Conservation (phyloP, 441 rosid genomes). For the Adansonia madagascariensis region DNA sequence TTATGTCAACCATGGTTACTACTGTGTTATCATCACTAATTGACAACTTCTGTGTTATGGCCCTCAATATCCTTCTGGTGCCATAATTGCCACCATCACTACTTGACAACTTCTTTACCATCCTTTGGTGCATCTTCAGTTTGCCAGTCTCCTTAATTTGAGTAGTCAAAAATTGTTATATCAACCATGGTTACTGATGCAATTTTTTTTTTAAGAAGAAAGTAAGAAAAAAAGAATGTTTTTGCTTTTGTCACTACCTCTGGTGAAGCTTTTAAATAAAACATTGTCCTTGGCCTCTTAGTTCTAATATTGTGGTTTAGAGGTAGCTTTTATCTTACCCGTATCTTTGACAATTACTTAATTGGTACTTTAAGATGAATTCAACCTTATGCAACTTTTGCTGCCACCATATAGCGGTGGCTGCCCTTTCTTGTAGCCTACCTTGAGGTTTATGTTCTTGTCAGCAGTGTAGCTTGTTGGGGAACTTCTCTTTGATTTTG, state of each 20-base stretch:
- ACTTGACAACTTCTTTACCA: neutral
- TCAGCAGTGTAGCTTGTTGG: neutral
- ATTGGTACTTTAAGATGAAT: constrained; percentile 3
- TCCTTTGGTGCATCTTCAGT: neutral
- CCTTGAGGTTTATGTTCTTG: neutral
- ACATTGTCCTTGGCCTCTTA: neutral
- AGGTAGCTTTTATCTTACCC: neutral
- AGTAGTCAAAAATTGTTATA: neutral
- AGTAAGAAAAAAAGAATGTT: neutral
- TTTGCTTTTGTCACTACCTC: constrained; percentile 7
- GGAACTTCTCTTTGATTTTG: constrained; percentile 4
- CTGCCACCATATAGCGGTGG: neutral
- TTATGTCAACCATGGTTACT: neutral
- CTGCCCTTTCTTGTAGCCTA: constrained; percentile 1
- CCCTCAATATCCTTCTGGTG: neutral
- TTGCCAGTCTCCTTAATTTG: neutral
- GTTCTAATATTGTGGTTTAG: neutral
- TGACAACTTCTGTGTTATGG: too few species aligned
- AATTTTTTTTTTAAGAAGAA: neutral
- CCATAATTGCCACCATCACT: neutral
- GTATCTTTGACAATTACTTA: neutral
- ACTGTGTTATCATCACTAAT: too few species aligned
- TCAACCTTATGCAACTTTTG: neutral
- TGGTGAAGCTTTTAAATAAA: neutral
- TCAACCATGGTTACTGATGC: neutral